A percentile compares a stretch with the other conserved stretches of the same genome.
These are phyloP conservation scores for Colletotrichum sp. DNA, from an alignment of 2,329 filamentous ascomycete genomes.

Conservation along the genomic window DNA sequence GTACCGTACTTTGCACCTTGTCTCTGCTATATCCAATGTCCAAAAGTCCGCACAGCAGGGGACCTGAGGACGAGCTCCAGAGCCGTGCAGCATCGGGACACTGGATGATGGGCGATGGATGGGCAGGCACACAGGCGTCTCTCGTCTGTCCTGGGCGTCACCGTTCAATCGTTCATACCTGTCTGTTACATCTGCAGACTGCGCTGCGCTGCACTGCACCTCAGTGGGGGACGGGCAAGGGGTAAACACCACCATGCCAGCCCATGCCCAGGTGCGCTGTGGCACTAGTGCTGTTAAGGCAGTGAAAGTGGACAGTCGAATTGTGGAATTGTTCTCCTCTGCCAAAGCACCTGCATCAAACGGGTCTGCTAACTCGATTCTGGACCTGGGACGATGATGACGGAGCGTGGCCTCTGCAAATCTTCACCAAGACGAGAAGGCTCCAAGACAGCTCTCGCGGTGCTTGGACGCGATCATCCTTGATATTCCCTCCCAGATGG, in stretches of 20 bases:
- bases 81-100: neutral
- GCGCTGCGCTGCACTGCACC: neutral
- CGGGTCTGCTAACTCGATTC: neutral
- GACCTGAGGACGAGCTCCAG: neutral
- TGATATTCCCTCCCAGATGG: neutral
- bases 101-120: neutral
- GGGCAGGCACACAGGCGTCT: neutral
- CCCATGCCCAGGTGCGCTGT: neutral
- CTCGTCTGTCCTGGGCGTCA: neutral
- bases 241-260: neutral
- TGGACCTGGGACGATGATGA: neutral
- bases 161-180: neutral
- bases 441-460: neutral
- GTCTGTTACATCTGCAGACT: neutral
- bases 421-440: neutral
- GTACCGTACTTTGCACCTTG: neutral
- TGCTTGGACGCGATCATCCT: neutral
- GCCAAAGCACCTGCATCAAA: constrained; percentile 1
- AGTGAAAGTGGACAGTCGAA: neutral
- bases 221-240: neutral
- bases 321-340: neutral
- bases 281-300: neutral
- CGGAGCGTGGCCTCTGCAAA: neutral
- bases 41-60: neutral
- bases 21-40: neutral